These are phyloP conservation scores for Arthroderma uncinatum DNA, from an alignment of 2,329 filamentous ascomycete genomes.

Conservation along the genomic window DNA sequence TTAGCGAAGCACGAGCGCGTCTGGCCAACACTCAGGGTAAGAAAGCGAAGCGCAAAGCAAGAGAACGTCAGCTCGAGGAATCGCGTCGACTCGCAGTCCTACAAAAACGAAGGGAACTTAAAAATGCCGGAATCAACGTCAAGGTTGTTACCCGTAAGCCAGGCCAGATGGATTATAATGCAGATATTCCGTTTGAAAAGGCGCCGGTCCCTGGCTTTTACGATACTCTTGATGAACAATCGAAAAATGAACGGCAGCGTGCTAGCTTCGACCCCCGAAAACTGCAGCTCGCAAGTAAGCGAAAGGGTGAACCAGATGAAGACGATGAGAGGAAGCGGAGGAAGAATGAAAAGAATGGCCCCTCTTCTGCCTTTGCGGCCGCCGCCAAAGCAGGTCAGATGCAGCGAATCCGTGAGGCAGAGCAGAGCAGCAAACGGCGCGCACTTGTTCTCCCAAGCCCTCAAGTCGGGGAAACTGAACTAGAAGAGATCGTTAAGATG, in stretches of 20 bases:
- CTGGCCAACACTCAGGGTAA: slow-evolving; percentile 97
- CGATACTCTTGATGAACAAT: slow-evolving; percentile 75
- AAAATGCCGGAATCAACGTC: slow-evolving; percentile 96
- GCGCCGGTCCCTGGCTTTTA: slow-evolving; percentile 81
- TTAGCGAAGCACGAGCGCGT: slow-evolving; percentile 91
- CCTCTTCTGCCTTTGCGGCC: slow-evolving; percentile 69
- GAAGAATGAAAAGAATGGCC: slow-evolving; percentile 75
- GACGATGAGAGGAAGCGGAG: slow-evolving; percentile 68
- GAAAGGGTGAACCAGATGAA: slow-evolving; percentile 83
- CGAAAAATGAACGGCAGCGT: slow-evolving; percentile 70
- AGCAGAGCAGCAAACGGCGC: slow-evolving; percentile 88
- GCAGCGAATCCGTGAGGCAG: slow-evolving; percentile 89
- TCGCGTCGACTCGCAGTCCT: slow-evolving; percentile 78
- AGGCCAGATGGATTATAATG: slow-evolving; percentile 99
- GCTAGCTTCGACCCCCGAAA: slow-evolving; percentile 85
- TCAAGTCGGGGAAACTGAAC: slow-evolving; percentile 81
- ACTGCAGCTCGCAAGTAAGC: slow-evolving; percentile 76
- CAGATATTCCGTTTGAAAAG: slow-evolving; percentile 96
- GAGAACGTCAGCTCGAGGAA: slow-evolving; percentile 90
- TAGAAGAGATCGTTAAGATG: slow-evolving; percentile 99
- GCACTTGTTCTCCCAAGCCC: slow-evolving; percentile 73
- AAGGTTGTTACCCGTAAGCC: slow-evolving; percentile 85
- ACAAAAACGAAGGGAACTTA: slow-evolving; percentile 91
- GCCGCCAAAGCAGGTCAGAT: slow-evolving; percentile 87
- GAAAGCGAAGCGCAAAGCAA: slow-evolving; percentile 94